These are phyloP conservation scores for Microdochium trichocladiopsis DNA, from an alignment of 2,329 filamentous ascomycete species.

Conservation along the genomic window DNA sequence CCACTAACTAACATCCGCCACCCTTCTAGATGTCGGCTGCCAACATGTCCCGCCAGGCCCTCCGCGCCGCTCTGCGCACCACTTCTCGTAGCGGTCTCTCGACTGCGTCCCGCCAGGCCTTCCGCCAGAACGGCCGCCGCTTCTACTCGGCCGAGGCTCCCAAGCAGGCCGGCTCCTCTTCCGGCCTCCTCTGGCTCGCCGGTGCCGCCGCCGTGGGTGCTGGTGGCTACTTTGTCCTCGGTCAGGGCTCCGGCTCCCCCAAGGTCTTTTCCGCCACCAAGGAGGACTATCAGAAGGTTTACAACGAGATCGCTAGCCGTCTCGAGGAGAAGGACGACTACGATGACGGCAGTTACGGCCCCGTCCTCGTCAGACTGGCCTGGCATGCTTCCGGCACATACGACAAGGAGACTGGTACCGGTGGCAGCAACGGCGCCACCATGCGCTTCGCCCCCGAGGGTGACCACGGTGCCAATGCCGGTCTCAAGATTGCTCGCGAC, in stretches of 20 bases:
- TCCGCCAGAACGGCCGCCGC: conserved; percentile 69
- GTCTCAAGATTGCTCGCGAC: conserved; percentile 76
- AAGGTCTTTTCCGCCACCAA: conserved; percentile 66
- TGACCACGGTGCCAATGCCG: conserved; percentile 90
- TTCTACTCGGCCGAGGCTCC: conserved; percentile 69
- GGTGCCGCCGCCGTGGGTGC: conserved; percentile 54
- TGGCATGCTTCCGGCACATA: conserved; percentile 95
- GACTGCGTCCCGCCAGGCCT: conserved; percentile 55
- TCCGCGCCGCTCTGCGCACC: conserved; percentile 52
- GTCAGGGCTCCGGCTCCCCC: conserved; percentile 41
- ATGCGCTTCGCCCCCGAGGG: conserved; percentile 92
- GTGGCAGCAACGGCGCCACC: conserved; percentile 91
- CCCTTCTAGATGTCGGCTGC: conserved; percentile 34
- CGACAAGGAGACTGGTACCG: conserved; percentile 80
- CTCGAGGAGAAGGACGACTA: conserved; percentile 91
- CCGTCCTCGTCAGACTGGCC: conserved; percentile 81
- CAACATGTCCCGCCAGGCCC: conserved; percentile 41
- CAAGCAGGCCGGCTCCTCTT: conserved; percentile 38
- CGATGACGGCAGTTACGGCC: conserved; percentile 93
- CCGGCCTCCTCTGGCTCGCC: conserved; percentile 45
- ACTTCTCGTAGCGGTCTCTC: conserved; percentile 52
- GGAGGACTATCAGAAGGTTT: conserved; percentile 92
- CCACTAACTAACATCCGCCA: background rate
- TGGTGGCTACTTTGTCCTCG: conserved; percentile 61
- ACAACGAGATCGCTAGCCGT: conserved; percentile 73